Evolutionary conservation across 83 land plant species (phyloP).

Genomic region (Isoetes engelmannii): DNA sequence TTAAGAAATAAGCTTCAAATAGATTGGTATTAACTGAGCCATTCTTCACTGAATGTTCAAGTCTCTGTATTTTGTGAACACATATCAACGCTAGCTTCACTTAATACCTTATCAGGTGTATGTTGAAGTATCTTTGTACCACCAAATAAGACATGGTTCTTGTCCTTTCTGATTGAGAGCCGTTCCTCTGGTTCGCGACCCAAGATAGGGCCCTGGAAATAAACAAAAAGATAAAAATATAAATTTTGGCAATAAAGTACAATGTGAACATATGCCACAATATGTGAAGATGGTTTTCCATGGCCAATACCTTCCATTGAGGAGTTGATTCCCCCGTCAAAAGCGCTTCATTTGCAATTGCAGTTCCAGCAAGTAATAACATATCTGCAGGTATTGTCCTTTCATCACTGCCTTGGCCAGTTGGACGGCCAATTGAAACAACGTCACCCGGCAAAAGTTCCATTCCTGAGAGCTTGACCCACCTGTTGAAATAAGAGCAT

Average conservation of each 20-base stretch:
- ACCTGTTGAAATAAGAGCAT: conserved; percentile 41
- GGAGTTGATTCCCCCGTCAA: conserved; percentile 99
- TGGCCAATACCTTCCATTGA: conserved; percentile 80
- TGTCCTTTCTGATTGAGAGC: conserved; percentile 71
- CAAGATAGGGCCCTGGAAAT: conserved; percentile 57
- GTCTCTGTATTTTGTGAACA: not conserved
- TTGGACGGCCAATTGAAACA: conserved; percentile 83
- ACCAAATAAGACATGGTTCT: conserved; percentile 87
- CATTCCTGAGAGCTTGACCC: conserved; percentile 83
- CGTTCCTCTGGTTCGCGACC: conserved; percentile 66
- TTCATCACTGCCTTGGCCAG: conserved; percentile 73
- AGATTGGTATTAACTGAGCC: no score
- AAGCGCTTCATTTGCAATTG: conserved; percentile 94
- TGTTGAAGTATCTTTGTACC: conserved; percentile 98
- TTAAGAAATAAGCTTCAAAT: no score
- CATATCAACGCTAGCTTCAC: not conserved
- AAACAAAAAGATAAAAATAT: not conserved
- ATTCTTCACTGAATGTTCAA: no score
- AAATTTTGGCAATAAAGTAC: no score
- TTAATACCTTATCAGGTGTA: conserved; percentile 78
- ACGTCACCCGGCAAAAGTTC: conserved; percentile 97
- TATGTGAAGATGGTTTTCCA: no score
- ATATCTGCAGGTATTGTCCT: conserved; percentile 93
- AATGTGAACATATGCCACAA: not conserved
- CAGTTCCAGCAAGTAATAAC: conserved; percentile 86